phyloP scores from a whole-genome alignment of 768 basidiomycete genomes.

The Pilatotrama ljubarskyi region DNA sequence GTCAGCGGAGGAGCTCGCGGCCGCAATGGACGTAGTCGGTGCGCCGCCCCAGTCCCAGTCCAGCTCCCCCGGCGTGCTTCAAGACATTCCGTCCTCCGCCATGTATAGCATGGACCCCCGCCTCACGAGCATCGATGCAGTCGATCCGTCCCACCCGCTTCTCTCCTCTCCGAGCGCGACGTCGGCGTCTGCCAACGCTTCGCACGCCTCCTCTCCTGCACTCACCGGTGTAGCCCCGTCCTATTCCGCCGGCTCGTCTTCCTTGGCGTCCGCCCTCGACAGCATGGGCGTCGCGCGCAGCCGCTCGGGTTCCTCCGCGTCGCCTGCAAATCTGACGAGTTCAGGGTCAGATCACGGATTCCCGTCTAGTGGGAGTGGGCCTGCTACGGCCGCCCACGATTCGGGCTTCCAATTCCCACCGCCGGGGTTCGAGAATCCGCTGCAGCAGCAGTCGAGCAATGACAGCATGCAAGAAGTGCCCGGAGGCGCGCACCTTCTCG shows the following conservation, averaged over 20 bases:
- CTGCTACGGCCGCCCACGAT: constrained; percentile 28
- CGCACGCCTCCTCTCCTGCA: constrained; percentile 36
- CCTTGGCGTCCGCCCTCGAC: constrained; percentile 38
- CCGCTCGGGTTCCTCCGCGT: constrained; percentile 36
- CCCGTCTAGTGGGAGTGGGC: constrained; percentile 29
- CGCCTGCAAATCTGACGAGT: constrained; percentile 29
- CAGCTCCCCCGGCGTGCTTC: constrained; percentile 40
- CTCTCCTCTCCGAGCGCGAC: constrained; percentile 36
- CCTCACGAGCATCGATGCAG: constrained; percentile 32
- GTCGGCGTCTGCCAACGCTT: constrained; percentile 34
- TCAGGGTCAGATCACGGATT: constrained; percentile 31
- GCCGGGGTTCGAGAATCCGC: constrained; percentile 25
- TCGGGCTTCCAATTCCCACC: constrained; percentile 31
- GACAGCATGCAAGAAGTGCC: constrained; percentile 35
- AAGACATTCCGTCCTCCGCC: constrained; percentile 41
- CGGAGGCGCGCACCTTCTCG: constrained; percentile 50
- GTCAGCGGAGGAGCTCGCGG: constrained; percentile 15
- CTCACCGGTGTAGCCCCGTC: constrained; percentile 32
- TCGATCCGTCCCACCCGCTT: constrained; percentile 29
- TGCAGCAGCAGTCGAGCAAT: constrained; percentile 21
- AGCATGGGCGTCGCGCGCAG: constrained; percentile 29
- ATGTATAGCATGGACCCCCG: constrained; percentile 41
- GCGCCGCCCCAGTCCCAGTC: constrained; percentile 22
- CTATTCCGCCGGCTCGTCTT: constrained; percentile 33
- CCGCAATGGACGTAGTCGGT: constrained; percentile 28